Evolutionary conservation across 352 stramenopile genomes (phyloP).

Genomic region (Detonula confervacea): DNA sequence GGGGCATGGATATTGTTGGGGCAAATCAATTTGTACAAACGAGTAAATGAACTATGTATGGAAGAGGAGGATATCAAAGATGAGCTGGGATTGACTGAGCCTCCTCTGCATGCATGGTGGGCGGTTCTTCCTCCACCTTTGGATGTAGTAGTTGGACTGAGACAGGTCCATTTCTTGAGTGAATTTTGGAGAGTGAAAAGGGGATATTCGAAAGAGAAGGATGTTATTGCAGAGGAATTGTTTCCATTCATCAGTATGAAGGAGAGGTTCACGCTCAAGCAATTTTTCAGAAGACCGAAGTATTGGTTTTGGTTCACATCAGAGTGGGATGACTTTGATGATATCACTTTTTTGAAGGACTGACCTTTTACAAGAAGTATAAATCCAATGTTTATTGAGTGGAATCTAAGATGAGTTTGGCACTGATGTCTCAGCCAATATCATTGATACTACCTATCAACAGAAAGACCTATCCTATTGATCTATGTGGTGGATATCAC

Average conservation of each 20-base stretch:
- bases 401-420: too few species aligned
- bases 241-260: conserved; percentile 72
- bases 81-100: conserved; percentile 36
- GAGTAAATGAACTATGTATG: conserved; percentile 71
- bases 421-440: too few species aligned
- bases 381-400: too few species aligned
- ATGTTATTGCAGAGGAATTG: conserved; percentile 67
- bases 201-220: conserved; percentile 57
- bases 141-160: conserved; percentile 69
- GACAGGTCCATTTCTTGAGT: conserved; percentile 72
- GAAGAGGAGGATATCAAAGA: conserved; percentile 45
- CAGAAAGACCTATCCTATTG: too few species aligned
- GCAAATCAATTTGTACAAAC: conserved; percentile 70
- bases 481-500: too few species aligned
- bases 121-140: conserved; percentile 62
- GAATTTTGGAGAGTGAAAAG: conserved; percentile 67
- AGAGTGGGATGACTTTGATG: conserved; percentile 68
- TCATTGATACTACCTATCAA: too few species aligned
- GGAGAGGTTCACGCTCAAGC: conserved; percentile 66
- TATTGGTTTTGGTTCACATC: conserved; percentile 76
- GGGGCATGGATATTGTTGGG: conserved; percentile 60
- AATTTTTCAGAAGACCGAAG: conserved; percentile 64
- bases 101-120: conserved; percentile 65
- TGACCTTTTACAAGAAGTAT: conserved; percentile 24
- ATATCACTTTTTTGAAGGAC: conserved; percentile 62